These are phyloP conservation scores for Coemansia aciculifera DNA, from an alignment of 192 early-diverging fungal genomes.

Conservation along the genomic window DNA sequence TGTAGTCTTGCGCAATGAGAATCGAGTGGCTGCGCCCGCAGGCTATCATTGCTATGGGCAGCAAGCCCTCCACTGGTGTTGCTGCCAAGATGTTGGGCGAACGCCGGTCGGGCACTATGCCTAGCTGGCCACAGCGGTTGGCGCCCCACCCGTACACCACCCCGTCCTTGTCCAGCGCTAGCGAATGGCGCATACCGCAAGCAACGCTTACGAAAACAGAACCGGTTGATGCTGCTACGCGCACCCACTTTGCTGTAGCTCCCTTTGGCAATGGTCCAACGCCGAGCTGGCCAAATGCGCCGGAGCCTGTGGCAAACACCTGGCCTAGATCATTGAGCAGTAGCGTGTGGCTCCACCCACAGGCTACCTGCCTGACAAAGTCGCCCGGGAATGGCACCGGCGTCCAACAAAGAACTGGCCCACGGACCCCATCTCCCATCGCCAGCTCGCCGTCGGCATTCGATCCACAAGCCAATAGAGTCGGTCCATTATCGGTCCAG, in stretches of 20 bases:
- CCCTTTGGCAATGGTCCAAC: background rate
- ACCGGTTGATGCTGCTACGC: background rate
- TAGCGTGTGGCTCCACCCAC: slow-evolving; percentile 55
- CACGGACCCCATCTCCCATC: background rate
- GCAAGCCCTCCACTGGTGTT: slow-evolving; percentile 12
- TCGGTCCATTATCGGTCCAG: slow-evolving; percentile 19
- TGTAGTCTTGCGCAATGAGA: slow-evolving; percentile 47
- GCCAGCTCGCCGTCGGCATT: slow-evolving; percentile 45
- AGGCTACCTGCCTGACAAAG: slow-evolving; percentile 24
- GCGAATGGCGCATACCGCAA: slow-evolving; percentile 66
- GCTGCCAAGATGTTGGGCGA: background rate
- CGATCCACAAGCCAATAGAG: slow-evolving; percentile 30
- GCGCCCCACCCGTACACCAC: slow-evolving; percentile 64
- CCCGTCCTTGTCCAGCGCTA: slow-evolving; percentile 55
- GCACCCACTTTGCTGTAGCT: background rate
- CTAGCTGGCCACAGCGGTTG: slow-evolving; percentile 66
- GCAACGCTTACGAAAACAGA: slow-evolving; percentile 51
- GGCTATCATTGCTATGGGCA: slow-evolving; percentile 57
- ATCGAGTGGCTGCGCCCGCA: slow-evolving; percentile 68
- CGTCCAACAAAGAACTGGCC: slow-evolving; percentile 16
- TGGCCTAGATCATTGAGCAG: slow-evolving; percentile 19
- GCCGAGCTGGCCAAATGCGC: slow-evolving; percentile 37
- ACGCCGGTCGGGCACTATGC: slow-evolving; percentile 12
- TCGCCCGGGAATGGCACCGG: slow-evolving; percentile 6
- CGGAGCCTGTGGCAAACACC: slow-evolving; percentile 29